Conservation (phyloP, 805 yeast genomes). For the Ogataea ganodermae region DNA sequence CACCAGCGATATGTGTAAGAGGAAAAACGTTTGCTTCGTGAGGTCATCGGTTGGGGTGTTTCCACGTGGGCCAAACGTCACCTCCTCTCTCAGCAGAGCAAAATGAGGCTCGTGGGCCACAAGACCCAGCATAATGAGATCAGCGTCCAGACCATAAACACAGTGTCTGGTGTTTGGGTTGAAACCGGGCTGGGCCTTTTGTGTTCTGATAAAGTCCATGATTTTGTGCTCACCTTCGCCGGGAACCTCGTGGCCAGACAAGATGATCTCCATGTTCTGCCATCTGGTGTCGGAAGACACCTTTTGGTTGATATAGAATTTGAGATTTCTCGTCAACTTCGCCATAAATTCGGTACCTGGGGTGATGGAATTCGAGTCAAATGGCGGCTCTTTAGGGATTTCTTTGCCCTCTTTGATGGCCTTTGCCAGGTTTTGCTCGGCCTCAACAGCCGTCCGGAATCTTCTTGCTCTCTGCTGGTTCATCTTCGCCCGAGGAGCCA, state of each 20-base stretch:
- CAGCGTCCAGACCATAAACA: constrained; percentile 95
- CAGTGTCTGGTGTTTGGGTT: constrained; percentile 87
- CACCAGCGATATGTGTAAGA: constrained; percentile 82
- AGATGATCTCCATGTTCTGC: constrained; percentile 73
- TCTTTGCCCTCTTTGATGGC: constrained; percentile 74
- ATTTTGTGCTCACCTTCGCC: constrained; percentile 99
- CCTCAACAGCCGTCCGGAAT: constrained; percentile 91
- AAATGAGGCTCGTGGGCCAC: constrained; percentile 96
- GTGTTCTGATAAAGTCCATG: constrained; percentile 84
- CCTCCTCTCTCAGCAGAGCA: constrained; percentile 93
- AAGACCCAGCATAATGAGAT: constrained; percentile 88
- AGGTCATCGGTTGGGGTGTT: constrained; percentile 44
- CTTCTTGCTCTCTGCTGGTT: constrained; percentile 96
- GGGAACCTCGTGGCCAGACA: constrained; percentile 95
- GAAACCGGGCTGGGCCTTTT: constrained; percentile 72
- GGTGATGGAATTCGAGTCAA: constrained; percentile 90
- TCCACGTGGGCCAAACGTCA: constrained; percentile 67
- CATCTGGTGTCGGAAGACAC: constrained; percentile 84
- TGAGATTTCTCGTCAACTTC: constrained; percentile 74
- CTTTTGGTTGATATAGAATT: constrained; percentile 86
- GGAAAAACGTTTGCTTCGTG: constrained; percentile 75
- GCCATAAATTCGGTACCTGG: constrained; percentile 98
- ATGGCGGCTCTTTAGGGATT: constrained; percentile 80
- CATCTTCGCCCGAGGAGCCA: constrained; percentile 98
- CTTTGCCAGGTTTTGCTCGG: constrained; percentile 73